Base-by-base conservation (phyloP, 768 basidiomycete genomes). In the Chiua virens region DNA sequence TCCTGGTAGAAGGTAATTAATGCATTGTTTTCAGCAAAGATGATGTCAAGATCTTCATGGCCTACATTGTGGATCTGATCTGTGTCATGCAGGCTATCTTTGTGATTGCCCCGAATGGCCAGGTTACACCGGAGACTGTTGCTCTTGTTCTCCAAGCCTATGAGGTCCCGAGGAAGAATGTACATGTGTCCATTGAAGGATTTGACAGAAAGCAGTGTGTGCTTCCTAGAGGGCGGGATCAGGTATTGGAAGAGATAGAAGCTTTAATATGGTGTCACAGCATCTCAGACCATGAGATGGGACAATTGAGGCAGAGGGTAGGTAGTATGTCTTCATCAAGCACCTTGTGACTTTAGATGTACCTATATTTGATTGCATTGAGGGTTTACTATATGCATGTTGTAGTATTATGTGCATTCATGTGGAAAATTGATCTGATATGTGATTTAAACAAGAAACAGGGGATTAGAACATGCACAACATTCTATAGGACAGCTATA, bases 61-160 rank as follows among this genome's bases (percentile, higher is more conserved):
- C 28, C 22, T 59, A 47, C 39, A 50, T 55, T 22, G 41, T 60
- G 3, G 42, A 56, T 43, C n/a, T 59, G 25, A 46, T 56, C 18
- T 59, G 48, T 23, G 40, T 55, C 49, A 60, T 59, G 58, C 58
- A 60, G 23, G 32, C 22, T 13, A 8, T 56, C 18, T 59, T 45
- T 27, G 21, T 55, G 37, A 5, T 60, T 15, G 35, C 47, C 1
- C 15, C 40, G 1, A 35, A 39, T 11, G 9, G 20, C 3, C 39
- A 13, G 0, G 39, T 59, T 32, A 60, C 43, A 8, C 2, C 10
- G 5, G 3, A 40, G 32, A 41, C 21, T 2, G 17, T 17, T 4
- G 2, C 4, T 25, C 20, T 27, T 22, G 54, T 49, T n/a, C 8
- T 56, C 3, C 13, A 1, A 7, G 53, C 42, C 2, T 56, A 51